Evolutionary conservation across 495 filamentous ascomycete species (phyloP).

Genomic region (Neurospora sp.): DNA sequence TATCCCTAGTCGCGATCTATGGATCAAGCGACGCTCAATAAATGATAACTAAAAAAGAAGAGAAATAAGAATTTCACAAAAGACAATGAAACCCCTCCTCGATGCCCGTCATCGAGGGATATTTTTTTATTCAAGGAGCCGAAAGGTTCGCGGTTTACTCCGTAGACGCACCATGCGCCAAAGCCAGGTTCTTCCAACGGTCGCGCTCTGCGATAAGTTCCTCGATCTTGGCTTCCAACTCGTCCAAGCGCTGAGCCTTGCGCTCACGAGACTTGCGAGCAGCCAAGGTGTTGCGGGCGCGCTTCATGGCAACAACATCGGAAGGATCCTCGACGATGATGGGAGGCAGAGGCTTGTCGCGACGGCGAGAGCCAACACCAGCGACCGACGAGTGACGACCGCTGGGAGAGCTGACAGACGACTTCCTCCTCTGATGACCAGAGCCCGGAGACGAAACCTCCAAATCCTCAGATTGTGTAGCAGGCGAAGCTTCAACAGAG

Average conservation of each 20-base stretch:
- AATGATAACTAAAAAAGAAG: slow-evolving; percentile 5
- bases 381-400: slow-evolving; percentile 56
- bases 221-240: slow-evolving; percentile 46
- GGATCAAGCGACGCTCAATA: not conserved
- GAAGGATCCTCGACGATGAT: slow-evolving; percentile 65
- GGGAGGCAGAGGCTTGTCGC: slow-evolving; percentile 70
- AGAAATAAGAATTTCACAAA: slow-evolving; percentile 10
- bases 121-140: slow-evolving; percentile 20
- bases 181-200: slow-evolving; percentile 49
- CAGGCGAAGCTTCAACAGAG: slow-evolving; percentile 33
- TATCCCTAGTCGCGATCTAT: not conserved
- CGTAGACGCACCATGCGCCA: slow-evolving; percentile 24
- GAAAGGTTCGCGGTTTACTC: slow-evolving; percentile 24
- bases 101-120: slow-evolving; percentile 19
- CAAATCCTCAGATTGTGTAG: slow-evolving; percentile 30
- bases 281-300: slow-evolving; percentile 89
- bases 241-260: slow-evolving; percentile 59
- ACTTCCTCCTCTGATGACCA: slow-evolving; percentile 31
- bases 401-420: slow-evolving; percentile 35
- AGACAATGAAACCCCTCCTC: slow-evolving; percentile 21
- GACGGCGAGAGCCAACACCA: slow-evolving; percentile 59
- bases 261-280: slow-evolving; percentile 88
- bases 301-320: slow-evolving; percentile 71
- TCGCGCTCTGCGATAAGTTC: slow-evolving; percentile 42
- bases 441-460: slow-evolving; percentile 23